Base-by-base conservation (phyloP, 129 eudicot genomes). In the Flaveria trinervia region DNA sequence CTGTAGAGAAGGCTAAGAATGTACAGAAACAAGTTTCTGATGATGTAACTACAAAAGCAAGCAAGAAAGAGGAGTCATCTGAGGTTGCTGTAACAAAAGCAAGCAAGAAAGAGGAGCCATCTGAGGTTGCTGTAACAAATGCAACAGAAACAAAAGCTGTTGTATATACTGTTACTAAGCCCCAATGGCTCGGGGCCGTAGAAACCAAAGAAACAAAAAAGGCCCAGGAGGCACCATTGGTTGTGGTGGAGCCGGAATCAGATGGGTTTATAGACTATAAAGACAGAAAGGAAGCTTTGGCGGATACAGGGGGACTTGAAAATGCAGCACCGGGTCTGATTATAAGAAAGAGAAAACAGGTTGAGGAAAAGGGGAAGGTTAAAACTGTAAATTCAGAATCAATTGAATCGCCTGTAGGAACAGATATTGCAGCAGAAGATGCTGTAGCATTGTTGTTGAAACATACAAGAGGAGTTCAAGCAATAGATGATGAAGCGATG, bases 131-230 rank as follows among this genome's bases (percentile, higher is more conserved):
- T 65, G 83, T 62, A 74, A 41, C 80, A 70, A 71, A 70, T 44
- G 76, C 83, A 26, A 62, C 80, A 11, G 89, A 85, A 60, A 51
- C 79, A 75, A 84, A 72, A 81, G 44, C 92, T 36, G 69, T 81
- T 68, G 88, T 70, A 25, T 92, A 86, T 81, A 83, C 88, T 55
- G 82, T 75, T 74, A 75, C 65, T 52, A 95, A 95, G 78, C 99
- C 99, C 41, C 99, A 95, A 75, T 91, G 99, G 99, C 97, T 95
- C 15, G 99, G 99, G 77, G 99, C 99, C 71, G 91, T 92, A n/a
- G 92, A 86, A 43, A 82, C 62, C 6, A 82, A 26, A 62, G 89
- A 89, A 80, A 71, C 81, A 10, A 71, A 88, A 82, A 81, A 73
- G 79, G 73, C 50, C 20, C 71, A 59, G 78, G 88, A 80, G 65